Evolutionary conservation across 2,329 filamentous ascomycete genomes (phyloP).

Genomic region (Raffaelea arxii): DNA sequence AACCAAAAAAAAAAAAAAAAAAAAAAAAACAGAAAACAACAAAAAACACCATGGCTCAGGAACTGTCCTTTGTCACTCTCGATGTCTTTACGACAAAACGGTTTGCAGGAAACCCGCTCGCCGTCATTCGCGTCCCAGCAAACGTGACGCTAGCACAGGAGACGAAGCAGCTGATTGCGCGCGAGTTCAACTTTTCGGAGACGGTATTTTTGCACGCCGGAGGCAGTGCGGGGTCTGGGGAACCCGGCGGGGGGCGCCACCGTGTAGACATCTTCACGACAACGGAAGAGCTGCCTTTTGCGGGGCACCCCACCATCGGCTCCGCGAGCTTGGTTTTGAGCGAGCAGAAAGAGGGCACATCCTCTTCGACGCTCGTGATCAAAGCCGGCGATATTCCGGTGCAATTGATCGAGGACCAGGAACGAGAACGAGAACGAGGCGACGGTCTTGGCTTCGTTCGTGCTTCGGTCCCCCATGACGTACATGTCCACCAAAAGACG

Average conservation of each 20-base stretch:
- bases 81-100: slow-evolving; percentile 46
- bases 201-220: slow-evolving; percentile 55
- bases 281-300: slow-evolving; percentile 46
- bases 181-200: slow-evolving; percentile 56
- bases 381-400: slow-evolving; percentile 49
- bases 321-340: slow-evolving; percentile 38
- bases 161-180: slow-evolving; percentile 48
- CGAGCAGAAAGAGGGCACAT: background rate
- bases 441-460: slow-evolving; percentile 33
- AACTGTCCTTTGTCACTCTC: slow-evolving; percentile 40
- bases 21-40: too few species aligned
- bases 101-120: slow-evolving; percentile 50
- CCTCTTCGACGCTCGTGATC: slow-evolving; percentile 34
- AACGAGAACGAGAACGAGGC: slow-evolving; percentile 14
- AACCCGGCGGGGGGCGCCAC: slow-evolving; percentile 23
- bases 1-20: too few species aligned
- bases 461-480: slow-evolving; percentile 57
- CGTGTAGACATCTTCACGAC: slow-evolving; percentile 51
- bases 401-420: too few species aligned
- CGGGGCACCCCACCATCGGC: slow-evolving; percentile 53
- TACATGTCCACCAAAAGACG: slow-evolving; percentile 46
- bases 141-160: slow-evolving; percentile 31
- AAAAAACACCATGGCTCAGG: background rate
- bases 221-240: too few species aligned
- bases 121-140: slow-evolving; percentile 43